These are phyloP conservation scores for Opeltia flavorubescens DNA, from an alignment of 495 filamentous ascomycete species.

Conservation along the genomic window DNA sequence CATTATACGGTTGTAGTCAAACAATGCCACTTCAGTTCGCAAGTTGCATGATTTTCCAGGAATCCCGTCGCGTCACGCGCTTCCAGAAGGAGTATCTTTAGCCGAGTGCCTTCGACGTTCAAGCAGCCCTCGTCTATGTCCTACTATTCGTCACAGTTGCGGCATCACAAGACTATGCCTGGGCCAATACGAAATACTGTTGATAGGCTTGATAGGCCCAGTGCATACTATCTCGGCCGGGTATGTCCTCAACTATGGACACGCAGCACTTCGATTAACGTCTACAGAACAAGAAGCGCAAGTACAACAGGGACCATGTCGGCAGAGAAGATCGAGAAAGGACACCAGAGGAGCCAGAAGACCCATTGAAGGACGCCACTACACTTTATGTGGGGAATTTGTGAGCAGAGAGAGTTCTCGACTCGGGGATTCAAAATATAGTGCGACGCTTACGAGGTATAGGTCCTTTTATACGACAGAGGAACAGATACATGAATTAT, in stretches of 20 bases:
- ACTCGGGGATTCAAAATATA: not conserved
- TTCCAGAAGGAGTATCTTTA: too few relatives aligned
- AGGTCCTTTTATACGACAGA: constrained; percentile 99
- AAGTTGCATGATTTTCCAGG: too few relatives aligned
- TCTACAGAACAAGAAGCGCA: constrained; percentile 52
- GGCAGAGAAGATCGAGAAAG: constrained; percentile 37
- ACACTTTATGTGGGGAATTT: constrained; percentile 97
- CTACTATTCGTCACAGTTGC: too few relatives aligned
- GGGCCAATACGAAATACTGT: constrained; percentile 46
- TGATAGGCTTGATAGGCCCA: constrained; percentile 76
- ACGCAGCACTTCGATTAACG: not conserved
- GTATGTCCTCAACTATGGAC: constrained; percentile 32
- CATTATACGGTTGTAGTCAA: too few relatives aligned
- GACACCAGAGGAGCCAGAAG: constrained; percentile 42
- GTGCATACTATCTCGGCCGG: constrained; percentile 70
- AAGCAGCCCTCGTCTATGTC: too few relatives aligned
- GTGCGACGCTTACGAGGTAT: constrained; percentile 20
- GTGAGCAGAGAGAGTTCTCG: constrained; percentile 35
- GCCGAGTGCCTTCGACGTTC: too few relatives aligned
- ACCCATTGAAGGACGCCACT: constrained; percentile 71
- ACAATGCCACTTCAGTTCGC: too few relatives aligned
- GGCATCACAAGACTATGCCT: constrained; percentile 13
- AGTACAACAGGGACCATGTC: constrained; percentile 38
- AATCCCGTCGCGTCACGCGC: too few relatives aligned
- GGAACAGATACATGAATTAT: constrained; percentile 96